Base-by-base conservation (phyloP, 169 alveolate genomes). In the Pseudocohnilembus persalinus region DNA sequence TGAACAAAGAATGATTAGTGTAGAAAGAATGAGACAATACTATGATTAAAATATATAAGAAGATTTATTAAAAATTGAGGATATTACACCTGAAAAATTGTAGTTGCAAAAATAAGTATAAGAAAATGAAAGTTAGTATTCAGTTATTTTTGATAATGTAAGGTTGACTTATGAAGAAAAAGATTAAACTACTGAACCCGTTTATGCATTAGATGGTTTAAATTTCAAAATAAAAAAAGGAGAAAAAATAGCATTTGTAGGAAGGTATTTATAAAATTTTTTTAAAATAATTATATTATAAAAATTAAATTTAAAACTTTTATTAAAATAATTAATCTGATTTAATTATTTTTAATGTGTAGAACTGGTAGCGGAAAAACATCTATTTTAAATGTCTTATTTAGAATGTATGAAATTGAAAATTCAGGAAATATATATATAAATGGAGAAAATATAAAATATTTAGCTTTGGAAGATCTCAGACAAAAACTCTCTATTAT, bases 311-410 rank as follows among this genome's bases (percentile, higher is more conserved):
- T 1, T 73, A 4, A 15, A 25, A 73, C 6, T 73, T 15, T 15
- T 27, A 73, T 4, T 15, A 15, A n/a, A 73, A n/a, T 73, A 15
- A n/a, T n/a, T 73, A n/a, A 15, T n/a, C n/a, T n/a, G 4, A 29
- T 1, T n/a, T 6, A 73, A 15, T n/a, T n/a, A 6, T 15, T 73
- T 73, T 73, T n/a, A 73, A 15, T n/a, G 4, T n/a, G 4, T n/a
- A 77, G 90, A 86, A 86, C 90, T n/a, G 90, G 90, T n/a, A 79
- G 87, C n/a, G 90, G 90, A 1, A 86, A 86, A 81, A 86, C 90
- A 27, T 86, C 90, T 0, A 86, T 86, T 0, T 64, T 86, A 29
- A 86, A 86, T 75, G 65, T 82, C 29, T 73, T 86, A n/a, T 86
- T 86, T 75, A 77, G 87, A 63, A 64, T 86, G 79, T 86, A 86